Evolutionary conservation across 73 alveolate species (phyloP).

Genomic region (Durusdinium trenchii): DNA sequence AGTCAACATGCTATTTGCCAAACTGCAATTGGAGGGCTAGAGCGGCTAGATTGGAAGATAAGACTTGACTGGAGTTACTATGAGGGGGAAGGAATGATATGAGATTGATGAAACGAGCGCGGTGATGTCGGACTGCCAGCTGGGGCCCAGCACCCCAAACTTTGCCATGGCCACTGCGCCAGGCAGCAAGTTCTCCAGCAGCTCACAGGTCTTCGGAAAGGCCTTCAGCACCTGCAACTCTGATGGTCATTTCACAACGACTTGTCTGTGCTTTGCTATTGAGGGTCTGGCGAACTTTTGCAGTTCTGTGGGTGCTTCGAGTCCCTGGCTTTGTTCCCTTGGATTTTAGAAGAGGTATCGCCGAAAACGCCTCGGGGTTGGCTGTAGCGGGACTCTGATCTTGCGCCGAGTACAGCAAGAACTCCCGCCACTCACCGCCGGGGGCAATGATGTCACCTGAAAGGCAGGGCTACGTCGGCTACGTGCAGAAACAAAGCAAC

Average conservation of each 20-base stretch:
- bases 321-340: neutral
- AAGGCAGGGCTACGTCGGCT: neutral
- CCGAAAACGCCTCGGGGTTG: slow-evolving; percentile 46
- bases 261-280: no score
- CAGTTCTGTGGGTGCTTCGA: neutral
- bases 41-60: neutral
- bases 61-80: neutral
- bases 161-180: slow-evolving; percentile 94
- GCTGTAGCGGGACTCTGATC: slow-evolving; percentile 65
- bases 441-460: slow-evolving; percentile 84
- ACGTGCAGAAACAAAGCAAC: no score
- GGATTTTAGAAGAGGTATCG: neutral
- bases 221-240: slow-evolving; percentile 57
- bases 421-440: slow-evolving; percentile 95
- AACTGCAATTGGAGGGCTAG: neutral
- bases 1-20: no score
- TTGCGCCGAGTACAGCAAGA: slow-evolving; percentile 75
- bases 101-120: neutral
- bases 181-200: slow-evolving; percentile 70
- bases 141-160: slow-evolving; percentile 52
- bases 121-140: no score
- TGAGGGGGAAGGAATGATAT: neutral
- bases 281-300: no score
- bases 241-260: neutral
- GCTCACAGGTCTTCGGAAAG: slow-evolving; percentile 82